Evolutionary conservation across 1,284 basidiomycete species (phyloP), one percentile per base, ranked within the genome.

Genomic region (Pseudozyma sp.): DNA sequence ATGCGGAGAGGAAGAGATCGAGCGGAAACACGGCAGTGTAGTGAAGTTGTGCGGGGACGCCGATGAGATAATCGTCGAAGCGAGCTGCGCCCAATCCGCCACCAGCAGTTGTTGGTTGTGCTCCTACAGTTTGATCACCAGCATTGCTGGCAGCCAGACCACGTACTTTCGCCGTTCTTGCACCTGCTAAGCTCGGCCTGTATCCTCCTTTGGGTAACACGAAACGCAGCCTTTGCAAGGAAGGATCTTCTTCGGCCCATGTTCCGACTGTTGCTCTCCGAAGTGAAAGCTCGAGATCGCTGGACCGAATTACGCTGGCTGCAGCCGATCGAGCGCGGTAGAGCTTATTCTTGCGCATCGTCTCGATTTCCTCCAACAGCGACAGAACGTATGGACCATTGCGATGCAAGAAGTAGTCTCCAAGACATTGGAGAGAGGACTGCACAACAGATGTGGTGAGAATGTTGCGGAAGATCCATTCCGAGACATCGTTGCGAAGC

Each of bases 401-500:
- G 52, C 93, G 90, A 49, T 94, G 87, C 12, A 96, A 88, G 81
- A 95, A 95, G 85, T 76, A 79, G 54, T 70, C 52, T 31, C 60
- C 61, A 90, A 93, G 85, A 6, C 90, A 90, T 62, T 92, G 88
- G 12, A 93, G 89, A 0, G 92, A 90, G 25, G 90, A 91, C 68
- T 92, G 90, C 0, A 95, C 92, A 73, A 94, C 92, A 71, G 90
- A 89, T 77, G 89, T 89, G 0, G 93, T 95, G 57, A 96, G 87
- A 36, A 96, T 91, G 79, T 94, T 93, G 36, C 90, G 86, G 93
- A 94, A 96, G 3, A 96, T 87, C 94, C 94, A 96, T 86, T 94
- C 93, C 73, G 92, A 91, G 61, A 93, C 88, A 61, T 90, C 89
- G 2, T 88, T 90, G 62, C 91, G 86, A 55, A 94, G 91, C 62